Evolutionary conservation across 2,329 filamentous ascomycete genomes (phyloP).

Genomic region (Fusarium sp.): DNA sequence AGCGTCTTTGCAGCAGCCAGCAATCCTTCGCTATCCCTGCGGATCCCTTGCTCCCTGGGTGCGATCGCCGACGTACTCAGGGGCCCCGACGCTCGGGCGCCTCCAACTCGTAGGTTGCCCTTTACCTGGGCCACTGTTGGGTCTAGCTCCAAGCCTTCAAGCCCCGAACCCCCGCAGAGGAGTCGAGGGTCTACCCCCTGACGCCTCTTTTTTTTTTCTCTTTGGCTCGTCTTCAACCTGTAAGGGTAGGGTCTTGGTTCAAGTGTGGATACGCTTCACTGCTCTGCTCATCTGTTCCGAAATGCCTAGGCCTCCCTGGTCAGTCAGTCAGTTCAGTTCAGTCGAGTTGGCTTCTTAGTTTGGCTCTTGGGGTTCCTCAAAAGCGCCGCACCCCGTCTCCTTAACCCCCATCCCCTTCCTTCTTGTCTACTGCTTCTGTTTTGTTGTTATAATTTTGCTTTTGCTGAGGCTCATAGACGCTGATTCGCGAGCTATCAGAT

Average conservation of each 20-base stretch:
- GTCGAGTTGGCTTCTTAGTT: slow-evolving; percentile 35
- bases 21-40: slow-evolving; percentile 29
- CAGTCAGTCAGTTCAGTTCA: slow-evolving; percentile 42
- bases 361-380: slow-evolving; percentile 42
- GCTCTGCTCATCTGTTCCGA: slow-evolving; percentile 44
- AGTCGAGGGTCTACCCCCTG: slow-evolving; percentile 49
- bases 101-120: slow-evolving; percentile 32
- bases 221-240: slow-evolving; percentile 23
- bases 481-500: slow-evolving; percentile 30
- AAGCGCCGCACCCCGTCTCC: slow-evolving; percentile 46
- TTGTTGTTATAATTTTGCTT: slow-evolving; percentile 30
- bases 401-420: slow-evolving; percentile 43
- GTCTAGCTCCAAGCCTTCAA: slow-evolving; percentile 48
- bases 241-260: slow-evolving; percentile 32
- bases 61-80: slow-evolving; percentile 49
- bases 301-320: slow-evolving; percentile 36
- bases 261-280: slow-evolving; percentile 36
- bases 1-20: too few relatives aligned
- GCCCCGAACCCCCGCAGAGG: slow-evolving; percentile 47
- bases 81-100: slow-evolving; percentile 50
- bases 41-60: slow-evolving; percentile 40
- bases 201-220: slow-evolving; percentile 48
- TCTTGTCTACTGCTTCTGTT: slow-evolving; percentile 32
- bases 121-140: slow-evolving; percentile 48
- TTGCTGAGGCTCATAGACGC: slow-evolving; percentile 20